Percentiles rank a stretch among this genome's conserved stretches.
These are phyloP conservation scores for Pseudozyma sp. DNA, from an alignment of 1,284 basidiomycete genomes.

Conservation along the genomic window DNA sequence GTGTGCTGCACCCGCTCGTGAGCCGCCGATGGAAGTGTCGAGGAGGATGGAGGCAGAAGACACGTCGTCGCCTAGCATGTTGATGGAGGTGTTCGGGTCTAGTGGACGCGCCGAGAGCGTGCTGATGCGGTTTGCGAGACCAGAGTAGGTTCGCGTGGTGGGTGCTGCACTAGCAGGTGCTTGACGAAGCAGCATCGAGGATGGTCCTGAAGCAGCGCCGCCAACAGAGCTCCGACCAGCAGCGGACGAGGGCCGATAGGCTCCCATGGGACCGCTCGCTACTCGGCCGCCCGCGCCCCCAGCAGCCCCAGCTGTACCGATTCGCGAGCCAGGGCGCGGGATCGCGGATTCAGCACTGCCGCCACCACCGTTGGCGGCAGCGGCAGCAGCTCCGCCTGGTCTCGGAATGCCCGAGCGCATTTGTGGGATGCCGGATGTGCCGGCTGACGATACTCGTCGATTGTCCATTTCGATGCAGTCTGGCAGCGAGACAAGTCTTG, in stretches of 20 bases:
- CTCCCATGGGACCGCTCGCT: conserved; percentile 36
- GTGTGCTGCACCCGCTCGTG: conserved; percentile 3
- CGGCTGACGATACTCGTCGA: conserved; percentile 27
- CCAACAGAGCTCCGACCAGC: conserved; percentile 23
- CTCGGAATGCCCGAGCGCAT: conserved; percentile 46
- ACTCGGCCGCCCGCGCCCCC: conserved; percentile 4
- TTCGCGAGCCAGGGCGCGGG: conserved; percentile 35
- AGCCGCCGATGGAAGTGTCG: conserved; percentile 24
- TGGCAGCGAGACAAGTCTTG: too few relatives aligned
- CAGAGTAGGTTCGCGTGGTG: conserved; percentile 28
- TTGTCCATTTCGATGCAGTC: conserved; percentile 17
- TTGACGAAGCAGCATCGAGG: conserved; percentile 23
- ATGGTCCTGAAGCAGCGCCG: conserved; percentile 3
- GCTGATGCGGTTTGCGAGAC: conserved; percentile 34
- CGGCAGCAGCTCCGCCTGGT: conserved; percentile 18
- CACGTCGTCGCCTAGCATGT: conserved; percentile 31
- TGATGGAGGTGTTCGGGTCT: conserved; percentile 25
- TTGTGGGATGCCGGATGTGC: conserved; percentile 36
- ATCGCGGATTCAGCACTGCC: conserved; percentile 19
- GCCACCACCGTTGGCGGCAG: neutral
- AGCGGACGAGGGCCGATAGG: conserved; percentile 22
- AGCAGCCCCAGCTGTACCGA: conserved; percentile 7
- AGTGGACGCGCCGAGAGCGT: conserved; percentile 34
- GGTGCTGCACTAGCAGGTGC: conserved; percentile 30
- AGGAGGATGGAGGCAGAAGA: conserved; percentile 31